Conservation (phyloP, 495 filamentous ascomycete species). For the Lasiosphaeriaceae sp. region DNA sequence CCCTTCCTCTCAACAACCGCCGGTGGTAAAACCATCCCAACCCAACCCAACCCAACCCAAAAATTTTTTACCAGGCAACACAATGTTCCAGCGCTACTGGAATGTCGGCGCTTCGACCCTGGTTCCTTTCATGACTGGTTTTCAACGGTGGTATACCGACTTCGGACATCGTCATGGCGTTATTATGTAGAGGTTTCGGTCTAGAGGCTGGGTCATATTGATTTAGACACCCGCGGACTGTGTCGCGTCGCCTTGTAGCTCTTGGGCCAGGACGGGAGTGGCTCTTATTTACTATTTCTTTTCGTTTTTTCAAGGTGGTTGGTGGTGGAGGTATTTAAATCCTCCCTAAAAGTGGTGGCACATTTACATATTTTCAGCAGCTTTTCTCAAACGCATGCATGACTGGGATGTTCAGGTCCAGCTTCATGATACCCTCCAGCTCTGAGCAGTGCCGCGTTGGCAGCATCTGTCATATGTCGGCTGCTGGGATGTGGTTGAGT, state of each 20-base stretch:
- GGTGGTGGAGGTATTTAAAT: not conserved
- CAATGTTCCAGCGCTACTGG: not conserved
- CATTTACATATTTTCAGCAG: not conserved
- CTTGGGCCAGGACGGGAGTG: not conserved
- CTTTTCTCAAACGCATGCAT: not conserved
- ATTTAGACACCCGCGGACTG: conserved; percentile 9
- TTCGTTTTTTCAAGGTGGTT: not conserved
- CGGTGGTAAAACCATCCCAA: conserved; percentile 35
- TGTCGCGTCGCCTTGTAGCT: conserved; percentile 5
- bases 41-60: not conserved
- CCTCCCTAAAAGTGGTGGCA: not conserved
- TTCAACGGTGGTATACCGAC: conserved; percentile 3
- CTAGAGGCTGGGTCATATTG: conserved; percentile 25
- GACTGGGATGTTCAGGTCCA: not conserved
- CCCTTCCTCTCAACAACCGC: conserved; percentile 43
- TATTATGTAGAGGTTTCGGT: conserved; percentile 18
- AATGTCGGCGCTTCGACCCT: not conserved
- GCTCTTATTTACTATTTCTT: not conserved
- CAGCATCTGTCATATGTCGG: not conserved
- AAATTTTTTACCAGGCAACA: not conserved
- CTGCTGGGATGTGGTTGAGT: not conserved
- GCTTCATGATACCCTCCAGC: not conserved
- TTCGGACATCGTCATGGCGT: conserved; percentile 18
- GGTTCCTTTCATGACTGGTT: conserved; percentile 4
- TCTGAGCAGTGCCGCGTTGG: not conserved